Evolutionary conservation across 176 grass and related monocot genomes (phyloP).

Genomic region (Chrysopogon serrulatus): DNA sequence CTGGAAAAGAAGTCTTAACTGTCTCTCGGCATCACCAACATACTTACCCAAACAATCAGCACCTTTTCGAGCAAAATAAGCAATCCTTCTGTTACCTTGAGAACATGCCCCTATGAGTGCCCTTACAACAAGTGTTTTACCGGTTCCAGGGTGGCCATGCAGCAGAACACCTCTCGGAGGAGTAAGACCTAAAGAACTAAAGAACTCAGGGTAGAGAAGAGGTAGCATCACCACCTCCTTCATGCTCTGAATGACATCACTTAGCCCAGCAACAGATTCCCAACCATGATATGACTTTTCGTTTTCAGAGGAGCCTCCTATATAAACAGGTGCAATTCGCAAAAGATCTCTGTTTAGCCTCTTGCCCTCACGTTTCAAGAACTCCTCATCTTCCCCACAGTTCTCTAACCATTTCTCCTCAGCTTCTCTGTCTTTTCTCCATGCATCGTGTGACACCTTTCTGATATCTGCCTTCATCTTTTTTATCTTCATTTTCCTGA

Average conservation of each 20-base stretch:
- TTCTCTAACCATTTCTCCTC: constrained; percentile 99
- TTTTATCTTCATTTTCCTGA: constrained; percentile 83
- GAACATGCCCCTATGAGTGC: constrained; percentile 96
- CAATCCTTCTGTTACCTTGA: constrained; percentile 78
- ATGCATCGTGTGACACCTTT: constrained; percentile 74
- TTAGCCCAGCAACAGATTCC: constrained; percentile 97
- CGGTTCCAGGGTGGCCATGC: constrained; percentile 94
- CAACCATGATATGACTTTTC: constrained; percentile 62
- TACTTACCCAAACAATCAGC: constrained; percentile 99
- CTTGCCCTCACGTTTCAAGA: constrained; percentile 91
- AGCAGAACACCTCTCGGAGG: constrained; percentile 96
- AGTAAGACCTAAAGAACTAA: constrained; percentile 67
- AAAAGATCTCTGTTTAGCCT: constrained; percentile 87
- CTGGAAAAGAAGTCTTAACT: constrained; percentile 95
- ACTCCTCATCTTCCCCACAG: constrained; percentile 97
- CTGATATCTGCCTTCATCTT: constrained; percentile 76
- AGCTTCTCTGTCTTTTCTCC: constrained; percentile 79
- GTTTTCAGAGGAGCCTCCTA: constrained; percentile 78
- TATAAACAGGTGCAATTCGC: constrained; percentile 88
- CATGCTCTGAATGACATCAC: constrained; percentile 86
- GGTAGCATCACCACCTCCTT: constrained; percentile 96
- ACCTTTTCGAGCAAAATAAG: constrained; percentile 98
- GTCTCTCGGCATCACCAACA: constrained; percentile 94
- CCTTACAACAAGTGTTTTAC: constrained; percentile 92
- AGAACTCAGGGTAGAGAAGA: constrained; percentile 88